These are phyloP conservation scores for Cladosporium sp. DNA, from an alignment of 2,329 filamentous ascomycete species.

Conservation along the genomic window DNA sequence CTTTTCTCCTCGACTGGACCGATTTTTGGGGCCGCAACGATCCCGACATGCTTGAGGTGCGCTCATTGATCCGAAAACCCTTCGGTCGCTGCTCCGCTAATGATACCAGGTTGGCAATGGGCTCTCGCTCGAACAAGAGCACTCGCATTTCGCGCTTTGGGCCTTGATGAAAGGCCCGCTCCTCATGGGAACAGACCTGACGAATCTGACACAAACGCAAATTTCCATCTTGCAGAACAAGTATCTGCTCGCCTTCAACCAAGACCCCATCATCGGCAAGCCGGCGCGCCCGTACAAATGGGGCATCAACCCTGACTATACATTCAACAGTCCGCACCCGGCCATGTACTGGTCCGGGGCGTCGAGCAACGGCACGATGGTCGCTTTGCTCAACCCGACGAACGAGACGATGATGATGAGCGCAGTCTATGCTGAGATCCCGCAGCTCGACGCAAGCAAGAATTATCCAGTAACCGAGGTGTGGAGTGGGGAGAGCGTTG, in stretches of 20 bases:
- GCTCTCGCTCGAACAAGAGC: constrained; percentile 36
- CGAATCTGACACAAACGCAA: constrained; percentile 34
- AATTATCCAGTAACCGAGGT: constrained; percentile 40
- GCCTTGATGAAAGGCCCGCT: constrained; percentile 42
- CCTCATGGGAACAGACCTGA: constrained; percentile 43
- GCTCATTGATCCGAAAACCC: background rate
- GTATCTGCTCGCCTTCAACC: constrained; percentile 44
- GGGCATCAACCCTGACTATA: constrained; percentile 46
- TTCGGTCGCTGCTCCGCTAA: background rate
- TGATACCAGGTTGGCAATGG: constrained; percentile 31
- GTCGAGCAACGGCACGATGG: constrained; percentile 39
- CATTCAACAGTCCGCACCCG: constrained; percentile 43
- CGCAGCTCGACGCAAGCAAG: constrained; percentile 29
- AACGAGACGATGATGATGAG: constrained; percentile 30
- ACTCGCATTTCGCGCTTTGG: constrained; percentile 45
- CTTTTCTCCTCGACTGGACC: constrained; percentile 30
- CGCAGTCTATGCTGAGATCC: constrained; percentile 40
- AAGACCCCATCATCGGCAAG: constrained; percentile 41
- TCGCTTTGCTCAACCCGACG: constrained; percentile 44
- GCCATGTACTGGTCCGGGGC: constrained; percentile 47
- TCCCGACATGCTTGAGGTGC: constrained; percentile 34
- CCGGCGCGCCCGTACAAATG: constrained; percentile 39
- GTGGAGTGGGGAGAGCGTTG: constrained; percentile 40
- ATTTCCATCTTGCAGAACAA: constrained; percentile 44
- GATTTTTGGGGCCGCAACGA: constrained; percentile 36